Evolutionary conservation across 2,329 filamentous ascomycete species (phyloP).

Genomic region (Penicillium brasilianum): DNA sequence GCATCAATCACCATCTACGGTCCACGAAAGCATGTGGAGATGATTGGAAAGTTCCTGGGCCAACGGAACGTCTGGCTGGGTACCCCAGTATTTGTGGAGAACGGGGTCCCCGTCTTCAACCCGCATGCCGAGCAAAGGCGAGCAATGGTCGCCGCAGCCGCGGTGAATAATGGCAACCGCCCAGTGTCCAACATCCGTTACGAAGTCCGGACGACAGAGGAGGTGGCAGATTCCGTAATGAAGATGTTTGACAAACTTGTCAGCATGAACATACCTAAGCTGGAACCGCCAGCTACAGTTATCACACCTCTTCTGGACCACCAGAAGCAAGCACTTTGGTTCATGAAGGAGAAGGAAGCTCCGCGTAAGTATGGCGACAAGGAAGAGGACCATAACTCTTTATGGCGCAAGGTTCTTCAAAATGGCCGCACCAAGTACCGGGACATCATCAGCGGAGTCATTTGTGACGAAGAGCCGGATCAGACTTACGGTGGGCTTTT

Average conservation of each 20-base stretch:
- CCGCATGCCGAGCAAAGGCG: conserved; percentile 67
- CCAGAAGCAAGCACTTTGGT: conserved; percentile 87
- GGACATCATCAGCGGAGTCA: conserved; percentile 83
- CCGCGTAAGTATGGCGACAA: conserved; percentile 62
- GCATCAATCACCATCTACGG: conserved; percentile 82
- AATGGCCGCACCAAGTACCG: conserved; percentile 69
- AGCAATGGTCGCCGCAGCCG: conserved; percentile 42
- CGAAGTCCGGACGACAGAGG: conserved; percentile 73
- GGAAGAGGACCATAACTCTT: conserved; percentile 69
- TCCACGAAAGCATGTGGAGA: conserved; percentile 66
- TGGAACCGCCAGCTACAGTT: conserved; percentile 67
- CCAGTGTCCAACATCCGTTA: conserved; percentile 35
- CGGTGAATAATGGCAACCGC: conserved; percentile 30
- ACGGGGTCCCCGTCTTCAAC: conserved; percentile 74
- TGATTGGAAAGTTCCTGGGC: conserved; percentile 71
- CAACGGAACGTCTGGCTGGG: conserved; percentile 71
- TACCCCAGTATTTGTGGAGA: conserved; percentile 68
- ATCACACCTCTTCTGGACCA: conserved; percentile 76
- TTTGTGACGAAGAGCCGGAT: conserved; percentile 63
- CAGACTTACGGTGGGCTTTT: conserved; percentile 75
- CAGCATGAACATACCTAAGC: conserved; percentile 74
- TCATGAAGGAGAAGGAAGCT: conserved; percentile 80
- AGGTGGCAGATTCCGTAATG: conserved; percentile 82
- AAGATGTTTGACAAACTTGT: conserved; percentile 86
- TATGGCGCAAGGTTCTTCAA: conserved; percentile 72